Evolutionary conservation across 2,329 filamentous ascomycete species (phyloP).

Genomic region (Endoconidiophora polonica): DNA sequence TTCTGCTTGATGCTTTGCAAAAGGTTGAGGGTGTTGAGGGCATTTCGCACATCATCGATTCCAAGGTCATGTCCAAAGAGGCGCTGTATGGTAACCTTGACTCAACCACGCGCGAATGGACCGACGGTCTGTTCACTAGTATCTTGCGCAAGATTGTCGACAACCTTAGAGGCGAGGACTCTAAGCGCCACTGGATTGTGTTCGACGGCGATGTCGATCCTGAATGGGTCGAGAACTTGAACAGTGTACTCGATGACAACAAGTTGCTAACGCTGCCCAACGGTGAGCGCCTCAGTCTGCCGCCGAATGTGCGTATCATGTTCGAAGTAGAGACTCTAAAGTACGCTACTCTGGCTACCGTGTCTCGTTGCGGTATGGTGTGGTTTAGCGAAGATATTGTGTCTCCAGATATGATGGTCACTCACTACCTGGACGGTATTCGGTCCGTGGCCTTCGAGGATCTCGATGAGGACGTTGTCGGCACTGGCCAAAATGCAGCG

Average conservation of each 20-base stretch:
- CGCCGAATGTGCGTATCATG: conserved; percentile 94
- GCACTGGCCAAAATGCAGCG: conserved; percentile 56
- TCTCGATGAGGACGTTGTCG: conserved; percentile 76
- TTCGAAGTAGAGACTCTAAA: conserved; percentile 97
- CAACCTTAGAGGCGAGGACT: conserved; percentile 91
- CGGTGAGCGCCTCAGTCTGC: conserved; percentile 89
- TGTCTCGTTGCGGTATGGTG: conserved; percentile 99
- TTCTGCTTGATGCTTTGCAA: conserved; percentile 79
- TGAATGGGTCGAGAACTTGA: conserved; percentile 99
- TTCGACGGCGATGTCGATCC: conserved; percentile 98
- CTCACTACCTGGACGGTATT: conserved; percentile 75
- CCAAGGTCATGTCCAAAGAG: conserved; percentile 99
- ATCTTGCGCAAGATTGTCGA: conserved; percentile 97
- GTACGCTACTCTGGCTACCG: conserved; percentile 95
- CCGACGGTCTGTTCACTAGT: conserved; percentile 92
- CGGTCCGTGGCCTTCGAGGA: conserved; percentile 80
- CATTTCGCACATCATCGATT: conserved; percentile 93
- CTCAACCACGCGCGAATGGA: conserved; percentile 96
- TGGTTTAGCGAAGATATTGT: conserved; percentile 99
- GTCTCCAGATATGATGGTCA: conserved; percentile 78
- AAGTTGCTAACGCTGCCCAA: conserved; percentile 94
- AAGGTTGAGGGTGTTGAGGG: conserved; percentile 83
- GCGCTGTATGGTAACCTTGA: conserved; percentile 90
- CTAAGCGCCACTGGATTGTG: conserved; percentile 97
- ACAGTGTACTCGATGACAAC: conserved; percentile 98